Base-by-base conservation (phyloP, 1,284 basidiomycete genomes). In the Ceratobasidium sp. region DNA sequence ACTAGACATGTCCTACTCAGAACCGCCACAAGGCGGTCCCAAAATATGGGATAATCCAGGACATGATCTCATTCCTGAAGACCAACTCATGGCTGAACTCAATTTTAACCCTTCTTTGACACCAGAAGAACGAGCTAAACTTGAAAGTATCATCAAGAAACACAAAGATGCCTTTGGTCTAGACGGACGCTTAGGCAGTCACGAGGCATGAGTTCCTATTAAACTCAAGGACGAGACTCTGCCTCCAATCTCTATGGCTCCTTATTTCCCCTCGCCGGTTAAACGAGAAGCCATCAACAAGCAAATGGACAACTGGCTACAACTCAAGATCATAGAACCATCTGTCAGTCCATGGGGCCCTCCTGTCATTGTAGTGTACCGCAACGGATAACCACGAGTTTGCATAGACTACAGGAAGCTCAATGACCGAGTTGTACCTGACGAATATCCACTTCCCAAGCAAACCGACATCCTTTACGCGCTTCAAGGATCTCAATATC, bases 371-470 rank as follows among this genome's bases (percentile, higher is more conserved):
- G 82, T 86, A 9, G 83, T 83, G 0, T 84, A 83, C 42, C 79
- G 83, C 3, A 83, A 85, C 70, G 80, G 52, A 57, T 85, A 81
- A 79, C 80, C 83, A 1, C 76, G 84, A 2, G 79, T 86, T 46
- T 82, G 81, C 52, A 81, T 85, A 9, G 84, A 86, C 78, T 86
- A n/a, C 67, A 73, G 84, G 1, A 82, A 82, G 54, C 81, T 86
- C 0, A 86, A 86, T 77, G 81, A 77, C 0, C 56, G 81, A 1
- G 84, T 83, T 10, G 83, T 86, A 0, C 82, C 84, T 0, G 86
- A 87, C 77, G 84, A 87, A 78, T 87, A 86, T 78, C 86, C 86
- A 0, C 81, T 88, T 15, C 86, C 86, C 0, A 73, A 82, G 40
- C 85, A 86, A 68, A 78, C 81, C 3, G 85, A 86, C 38, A 87